These are phyloP conservation scores for Diplogelasinospora grovesii DNA, from an alignment of 495 filamentous ascomycete genomes.

Conservation along the genomic window DNA sequence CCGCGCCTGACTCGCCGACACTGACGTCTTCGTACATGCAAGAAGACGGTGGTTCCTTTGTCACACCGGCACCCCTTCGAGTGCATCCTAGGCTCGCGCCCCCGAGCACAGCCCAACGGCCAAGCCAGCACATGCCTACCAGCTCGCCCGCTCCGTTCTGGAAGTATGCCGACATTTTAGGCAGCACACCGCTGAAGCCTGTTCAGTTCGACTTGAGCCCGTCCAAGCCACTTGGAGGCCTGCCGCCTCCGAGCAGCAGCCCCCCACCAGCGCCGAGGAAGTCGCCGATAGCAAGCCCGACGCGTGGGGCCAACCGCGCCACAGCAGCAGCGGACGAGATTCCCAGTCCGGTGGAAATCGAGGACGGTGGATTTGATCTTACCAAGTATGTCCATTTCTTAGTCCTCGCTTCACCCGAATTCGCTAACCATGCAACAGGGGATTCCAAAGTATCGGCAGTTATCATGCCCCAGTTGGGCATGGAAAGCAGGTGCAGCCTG, in stretches of 20 bases:
- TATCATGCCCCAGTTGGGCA: conserved; percentile 30
- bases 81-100: conserved; percentile 79
- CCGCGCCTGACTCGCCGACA: conserved; percentile 57
- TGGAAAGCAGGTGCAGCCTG: conserved; percentile 26
- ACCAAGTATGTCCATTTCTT: conserved; percentile 23
- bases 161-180: conserved; percentile 73
- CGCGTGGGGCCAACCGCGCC: conserved; percentile 15
- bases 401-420: not conserved
- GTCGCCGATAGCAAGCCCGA: conserved; percentile 27
- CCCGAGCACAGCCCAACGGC: conserved; percentile 81
- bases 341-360: conserved; percentile 15
- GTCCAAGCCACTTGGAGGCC: conserved; percentile 38
- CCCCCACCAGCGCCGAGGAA: conserved; percentile 44
- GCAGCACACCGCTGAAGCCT: conserved; percentile 69
- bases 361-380: conserved; percentile 30
- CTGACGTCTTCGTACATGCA: conserved; percentile 57
- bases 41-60: conserved; percentile 52
- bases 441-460: conserved; percentile 36
- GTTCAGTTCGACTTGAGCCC: conserved; percentile 51
- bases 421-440: conserved; percentile 16
- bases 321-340: conserved; percentile 9
- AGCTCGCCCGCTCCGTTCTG: conserved; percentile 96
- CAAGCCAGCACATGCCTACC: conserved; percentile 91
- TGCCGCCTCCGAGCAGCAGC: conserved; percentile 57
- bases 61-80: conserved; percentile 78